Percentiles rank a stretch among this genome's conserved stretches.
Conservation (phyloP, 2,329 filamentous ascomycete species). For the Penicillium sp. region DNA sequence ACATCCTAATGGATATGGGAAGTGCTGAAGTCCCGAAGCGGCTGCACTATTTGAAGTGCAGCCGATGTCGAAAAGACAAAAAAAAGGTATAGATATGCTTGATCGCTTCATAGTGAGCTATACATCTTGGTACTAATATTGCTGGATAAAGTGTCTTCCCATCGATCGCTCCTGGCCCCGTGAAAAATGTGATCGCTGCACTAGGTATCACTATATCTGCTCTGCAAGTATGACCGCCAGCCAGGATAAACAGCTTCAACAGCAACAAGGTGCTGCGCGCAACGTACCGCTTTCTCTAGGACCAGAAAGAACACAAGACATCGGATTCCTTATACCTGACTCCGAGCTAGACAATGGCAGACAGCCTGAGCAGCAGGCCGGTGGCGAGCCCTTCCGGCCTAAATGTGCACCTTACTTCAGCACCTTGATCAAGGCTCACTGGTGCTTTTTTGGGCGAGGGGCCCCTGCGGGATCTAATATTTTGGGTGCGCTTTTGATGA, state of each 20-base stretch:
- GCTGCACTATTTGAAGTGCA: neutral
- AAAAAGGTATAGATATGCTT: neutral
- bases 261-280: neutral
- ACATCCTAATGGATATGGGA: neutral
- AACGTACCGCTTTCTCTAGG: neutral
- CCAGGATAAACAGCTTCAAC: neutral
- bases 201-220: neutral
- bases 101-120: neutral
- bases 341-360: neutral
- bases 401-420: constrained; percentile 4
- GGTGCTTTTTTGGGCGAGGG: neutral
- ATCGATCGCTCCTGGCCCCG: neutral
- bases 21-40: neutral
- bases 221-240: constrained; percentile 1
- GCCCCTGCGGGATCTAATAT: neutral
- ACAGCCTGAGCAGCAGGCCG: neutral
- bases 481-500: neutral
- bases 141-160: neutral
- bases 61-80: neutral
- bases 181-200: neutral
- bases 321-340: neutral
- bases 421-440: neutral
- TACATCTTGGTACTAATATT: neutral
- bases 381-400: neutral
- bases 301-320: neutral